These are phyloP conservation scores for Pseudogymnoascus sp. DNA, from an alignment of 2,329 filamentous ascomycete genomes.

Conservation along the genomic window DNA sequence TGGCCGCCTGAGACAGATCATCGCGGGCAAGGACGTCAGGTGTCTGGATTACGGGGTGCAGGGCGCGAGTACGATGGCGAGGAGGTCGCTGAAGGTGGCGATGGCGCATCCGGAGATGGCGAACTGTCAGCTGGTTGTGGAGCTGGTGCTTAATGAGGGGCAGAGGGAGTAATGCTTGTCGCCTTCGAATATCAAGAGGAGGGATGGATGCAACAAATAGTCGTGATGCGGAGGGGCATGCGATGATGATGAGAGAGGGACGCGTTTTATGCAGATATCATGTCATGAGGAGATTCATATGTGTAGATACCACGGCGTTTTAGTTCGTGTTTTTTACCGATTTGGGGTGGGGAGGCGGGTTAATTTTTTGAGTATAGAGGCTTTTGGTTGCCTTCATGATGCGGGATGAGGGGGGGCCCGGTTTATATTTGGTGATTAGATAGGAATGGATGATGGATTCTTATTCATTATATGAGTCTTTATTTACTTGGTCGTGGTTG, in stretches of 20 bases:
- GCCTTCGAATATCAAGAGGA: neutral
- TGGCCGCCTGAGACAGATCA: constrained; percentile 85
- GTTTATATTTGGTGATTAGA: neutral
- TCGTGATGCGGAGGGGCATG: neutral
- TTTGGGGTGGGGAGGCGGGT: neutral
- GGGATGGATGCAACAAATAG: neutral
- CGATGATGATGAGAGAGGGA: constrained; percentile 3
- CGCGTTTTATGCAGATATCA: neutral
- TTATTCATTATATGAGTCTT: neutral
- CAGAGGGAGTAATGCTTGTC: constrained; percentile 37
- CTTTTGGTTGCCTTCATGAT: constrained; percentile 2
- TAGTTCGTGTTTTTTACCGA: neutral
- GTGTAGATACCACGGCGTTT: constrained; percentile 7
- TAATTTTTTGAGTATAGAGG: constrained; percentile 6
- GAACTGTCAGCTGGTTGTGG: constrained; percentile 79
- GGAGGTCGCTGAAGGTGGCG: constrained; percentile 79
- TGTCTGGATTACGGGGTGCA: constrained; percentile 76
- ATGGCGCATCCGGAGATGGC: constrained; percentile 90
- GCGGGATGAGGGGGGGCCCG: neutral
- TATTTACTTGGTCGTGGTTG: neutral
- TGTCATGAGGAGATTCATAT: constrained; percentile 1
- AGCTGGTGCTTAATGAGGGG: constrained; percentile 87
- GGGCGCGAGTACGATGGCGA: constrained; percentile 48
- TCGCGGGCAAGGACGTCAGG: constrained; percentile 81
- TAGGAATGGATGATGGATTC: constrained; percentile 5